Conservation (phyloP, 768 basidiomycete genomes). For the Kondoa malvinella region DNA sequence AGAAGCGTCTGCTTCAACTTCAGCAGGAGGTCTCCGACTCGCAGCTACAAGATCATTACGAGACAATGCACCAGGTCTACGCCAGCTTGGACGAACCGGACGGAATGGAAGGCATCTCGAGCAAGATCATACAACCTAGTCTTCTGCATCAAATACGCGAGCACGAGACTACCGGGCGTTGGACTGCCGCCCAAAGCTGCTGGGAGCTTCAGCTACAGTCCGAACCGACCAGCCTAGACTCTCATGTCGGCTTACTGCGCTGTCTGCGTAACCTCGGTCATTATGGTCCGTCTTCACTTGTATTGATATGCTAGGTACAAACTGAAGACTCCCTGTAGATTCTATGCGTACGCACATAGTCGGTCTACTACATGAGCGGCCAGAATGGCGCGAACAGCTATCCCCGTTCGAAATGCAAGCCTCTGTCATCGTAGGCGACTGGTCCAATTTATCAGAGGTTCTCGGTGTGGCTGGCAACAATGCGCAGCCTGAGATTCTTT, state of each 20-base stretch:
- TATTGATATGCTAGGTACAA: neutral
- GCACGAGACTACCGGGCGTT: slow-evolving; percentile 87
- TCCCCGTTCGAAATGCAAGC: slow-evolving; percentile 79
- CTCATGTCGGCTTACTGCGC: slow-evolving; percentile 72
- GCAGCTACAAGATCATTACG: slow-evolving; percentile 57
- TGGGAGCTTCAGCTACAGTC: slow-evolving; percentile 93
- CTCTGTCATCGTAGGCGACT: slow-evolving; percentile 89
- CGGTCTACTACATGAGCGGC: slow-evolving; percentile 65
- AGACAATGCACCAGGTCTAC: slow-evolving; percentile 87
- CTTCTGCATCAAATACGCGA: slow-evolving; percentile 92
- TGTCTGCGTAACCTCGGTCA: slow-evolving; percentile 90
- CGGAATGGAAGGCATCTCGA: slow-evolving; percentile 95
- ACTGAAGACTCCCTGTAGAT: slow-evolving; percentile 39
- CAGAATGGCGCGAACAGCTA: slow-evolving; percentile 61
- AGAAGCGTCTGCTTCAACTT: slow-evolving; percentile 31
- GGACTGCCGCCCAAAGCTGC: slow-evolving; percentile 97
- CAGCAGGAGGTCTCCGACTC: slow-evolving; percentile 32
- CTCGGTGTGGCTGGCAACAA: slow-evolving; percentile 28
- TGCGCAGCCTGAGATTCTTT: slow-evolving; percentile 46
- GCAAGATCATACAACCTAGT: slow-evolving; percentile 68
- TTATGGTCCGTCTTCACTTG: slow-evolving; percentile 53
- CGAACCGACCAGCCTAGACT: slow-evolving; percentile 69
- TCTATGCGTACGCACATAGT: slow-evolving; percentile 84
- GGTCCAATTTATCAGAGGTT: slow-evolving; percentile 58
- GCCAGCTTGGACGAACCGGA: slow-evolving; percentile 92